Base-by-base conservation (phyloP, 768 basidiomycete genomes). In the Clitopilus passeckerianus region DNA sequence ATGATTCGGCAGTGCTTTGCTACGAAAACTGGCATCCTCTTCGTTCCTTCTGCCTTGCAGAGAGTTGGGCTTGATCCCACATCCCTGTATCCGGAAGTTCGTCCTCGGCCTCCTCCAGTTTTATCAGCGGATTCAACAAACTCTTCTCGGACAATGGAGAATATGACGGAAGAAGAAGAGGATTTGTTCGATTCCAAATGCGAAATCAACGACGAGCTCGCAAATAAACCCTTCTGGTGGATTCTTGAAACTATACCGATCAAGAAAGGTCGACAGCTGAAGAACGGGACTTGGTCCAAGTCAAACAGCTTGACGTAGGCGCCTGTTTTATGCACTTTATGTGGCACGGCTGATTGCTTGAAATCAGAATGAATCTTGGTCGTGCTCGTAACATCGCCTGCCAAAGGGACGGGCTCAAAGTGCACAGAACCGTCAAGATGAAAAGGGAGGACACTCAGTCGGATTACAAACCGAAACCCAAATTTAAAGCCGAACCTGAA, bases 1-100 rank as follows among this genome's bases (percentile, higher is more conserved):
- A 89, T 90, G 86, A 72, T 90, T 54, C 83, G 87, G 20, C 80
- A 90, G 65, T 82, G 80, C 62, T 85, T 89, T 77, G 75, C 73
- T 53, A 67, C 79, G 4, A 66, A 84, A 5, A 76, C 77, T 0
- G 87, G 87, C 0, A 85, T 89, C 60, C 72, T 86, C 66, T 89
- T 89, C 72, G 70, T 81, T 20, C 62, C 73, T 4, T 72, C 76
- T 12, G 74, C 70, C 8, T 73, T 87, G 53, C 69, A 69, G 22
- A 61, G 68, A 6, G 73, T 84, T 20, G 79, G 84, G 0, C 62
- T 84, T 50, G 77, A 83, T 41, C 72, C 72, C 0, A 56, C 64
- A 53, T 71, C 67, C 46, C 74, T 83, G 35, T 74, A 72, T 61
- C 77, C 76, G 1, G 53, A 61, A 16, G 72, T 76, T 52, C 54